Evolutionary conservation across 345 rosid species (phyloP), one percentile per base, ranked within the genome.

Genomic region (Populus pruinosa): DNA sequence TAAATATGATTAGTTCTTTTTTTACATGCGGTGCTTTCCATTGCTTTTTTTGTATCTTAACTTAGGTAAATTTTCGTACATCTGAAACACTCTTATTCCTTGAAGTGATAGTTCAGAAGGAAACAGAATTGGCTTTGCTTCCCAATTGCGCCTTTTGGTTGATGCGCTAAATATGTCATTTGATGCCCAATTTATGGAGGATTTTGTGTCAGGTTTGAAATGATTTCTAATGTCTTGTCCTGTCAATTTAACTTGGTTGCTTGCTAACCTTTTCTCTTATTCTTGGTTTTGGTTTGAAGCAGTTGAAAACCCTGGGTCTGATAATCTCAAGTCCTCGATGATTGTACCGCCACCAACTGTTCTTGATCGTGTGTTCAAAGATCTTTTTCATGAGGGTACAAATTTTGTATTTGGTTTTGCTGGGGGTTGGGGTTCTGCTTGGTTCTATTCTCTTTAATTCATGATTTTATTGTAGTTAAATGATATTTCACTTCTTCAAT

Each of bases 281-380:
- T 50, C 21, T 56, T 69, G 74, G 18, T 78, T 76, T 78, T 85
- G 53, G 12, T 69, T 73, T 71, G 47, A 77, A 35, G 80, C 94
- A 93, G 99, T 78, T 78, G 97, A 93, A 85, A 90, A 84, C 81
- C 85, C 89, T 69, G 84, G 85, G 78, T 84, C 93, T 65, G 93
- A 91, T 83, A 86, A 85, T 84, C 75, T 91, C 71, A 93, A 82
- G 82, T 85, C 96, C 50, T 87, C 96, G 61, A 80, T 89, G 94
- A 90, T 91, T 77, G 79, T 90, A 83, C 99, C 99, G 64, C 88
- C 99, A 50, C 90, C 92, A 47, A 81, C 95, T 2, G 96, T 89
- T 79, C 88, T 93, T 76, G 99, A 96, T 86, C 96, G 97, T 49
- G 91, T 93, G 82, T 84, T 96, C 76, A 96, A 92, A 86, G 98